Percentiles rank a stretch among this genome's conserved stretches.
Conservation (phyloP, 1,284 basidiomycete genomes). For the Pyrrhoderma noxium region DNA sequence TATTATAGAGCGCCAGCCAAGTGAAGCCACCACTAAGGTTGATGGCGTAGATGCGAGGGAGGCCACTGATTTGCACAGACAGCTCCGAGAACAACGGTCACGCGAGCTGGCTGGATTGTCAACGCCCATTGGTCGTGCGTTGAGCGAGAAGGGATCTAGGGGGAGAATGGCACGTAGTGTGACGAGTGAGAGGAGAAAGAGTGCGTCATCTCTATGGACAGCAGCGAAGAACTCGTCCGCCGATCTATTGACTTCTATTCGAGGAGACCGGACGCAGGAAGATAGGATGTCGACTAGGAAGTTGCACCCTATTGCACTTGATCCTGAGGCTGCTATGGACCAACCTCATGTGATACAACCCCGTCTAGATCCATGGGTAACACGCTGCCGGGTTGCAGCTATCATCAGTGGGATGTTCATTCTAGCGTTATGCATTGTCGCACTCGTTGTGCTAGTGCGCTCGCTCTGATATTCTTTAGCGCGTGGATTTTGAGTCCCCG, state of each 20-base stretch:
- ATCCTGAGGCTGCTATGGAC: conserved; percentile 9
- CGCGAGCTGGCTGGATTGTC: not conserved
- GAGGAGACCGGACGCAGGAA: conserved; percentile 19
- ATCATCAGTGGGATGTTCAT: conserved; percentile 35
- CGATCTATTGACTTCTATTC: conserved; percentile 12
- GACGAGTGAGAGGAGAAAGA: conserved; percentile 3
- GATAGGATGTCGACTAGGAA: conserved; percentile 22
- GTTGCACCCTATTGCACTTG: conserved; percentile 19
- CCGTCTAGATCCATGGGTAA: conserved; percentile 36
- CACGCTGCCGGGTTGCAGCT: conserved; percentile 40
- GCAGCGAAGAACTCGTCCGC: conserved; percentile 14
- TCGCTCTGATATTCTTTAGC: conserved; percentile 3
- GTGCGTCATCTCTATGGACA: conserved; percentile 31
- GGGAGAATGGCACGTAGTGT: not conserved
- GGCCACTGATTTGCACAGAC: not conserved
- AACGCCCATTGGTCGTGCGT: conserved; percentile 1
- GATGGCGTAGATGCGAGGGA: no score
- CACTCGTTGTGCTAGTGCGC: conserved; percentile 30
- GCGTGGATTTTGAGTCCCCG: no score
- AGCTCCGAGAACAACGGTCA: not conserved
- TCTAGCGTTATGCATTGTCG: conserved; percentile 30
- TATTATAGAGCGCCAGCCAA: conserved; percentile 1
- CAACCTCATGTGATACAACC: conserved; percentile 19
- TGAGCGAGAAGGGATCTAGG: conserved; percentile 11
- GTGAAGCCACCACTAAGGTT: not conserved